Evolutionary conservation across 129 eudicot genomes (phyloP), one percentile per base, ranked within the genome.

Genomic region (Ambrosia artemisiifolia): DNA sequence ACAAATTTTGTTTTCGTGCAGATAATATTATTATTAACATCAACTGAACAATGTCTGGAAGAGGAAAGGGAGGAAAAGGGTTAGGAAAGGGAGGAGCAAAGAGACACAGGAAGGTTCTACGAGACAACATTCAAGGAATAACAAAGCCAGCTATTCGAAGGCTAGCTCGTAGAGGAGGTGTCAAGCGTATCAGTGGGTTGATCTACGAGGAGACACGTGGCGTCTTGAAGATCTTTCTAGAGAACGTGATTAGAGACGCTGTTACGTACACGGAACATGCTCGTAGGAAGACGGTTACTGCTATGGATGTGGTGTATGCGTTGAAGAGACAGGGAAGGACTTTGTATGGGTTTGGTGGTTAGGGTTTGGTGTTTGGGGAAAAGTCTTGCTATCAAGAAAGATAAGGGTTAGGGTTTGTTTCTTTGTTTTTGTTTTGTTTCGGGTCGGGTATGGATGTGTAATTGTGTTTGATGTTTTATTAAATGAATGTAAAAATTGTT

Each of bases 61-160:
- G 87, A 1, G 87, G 84, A 5, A 83, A 83, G 60, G 87, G 87
- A 56, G 87, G 87, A 33, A 83, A 83, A 63, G 87, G 87, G 4
- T 62, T 83, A 65, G 87, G 87, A 34, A 83, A 83, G 62, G 87
- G 87, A 17, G 87, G 87, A 79, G 84, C 87, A 1, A 83, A 83
- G 7, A 73, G 84, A 0, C 87, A 83, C n/a, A 67, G 87, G 35
- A 83, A 83, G 17, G 87, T 83, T 6, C 72, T 83, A 30, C 72
- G 87, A 0, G 87, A 83, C 53, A 83, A 83, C 70, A 77, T 77
- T 5, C 75, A 77, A 67, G 75, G 81, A 0, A 77, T 77, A 20
- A 77, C 81, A 0, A 77, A 77, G 33, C 81, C 82, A 11, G 82
- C 82, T 4, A 78, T 78, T n/a, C 65, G 82, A 0, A 13, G 77